Percentiles rank a stretch among this genome's conserved stretches.
Conservation (phyloP, 129 eudicot species). For the Gnaphalium uliginosum region DNA sequence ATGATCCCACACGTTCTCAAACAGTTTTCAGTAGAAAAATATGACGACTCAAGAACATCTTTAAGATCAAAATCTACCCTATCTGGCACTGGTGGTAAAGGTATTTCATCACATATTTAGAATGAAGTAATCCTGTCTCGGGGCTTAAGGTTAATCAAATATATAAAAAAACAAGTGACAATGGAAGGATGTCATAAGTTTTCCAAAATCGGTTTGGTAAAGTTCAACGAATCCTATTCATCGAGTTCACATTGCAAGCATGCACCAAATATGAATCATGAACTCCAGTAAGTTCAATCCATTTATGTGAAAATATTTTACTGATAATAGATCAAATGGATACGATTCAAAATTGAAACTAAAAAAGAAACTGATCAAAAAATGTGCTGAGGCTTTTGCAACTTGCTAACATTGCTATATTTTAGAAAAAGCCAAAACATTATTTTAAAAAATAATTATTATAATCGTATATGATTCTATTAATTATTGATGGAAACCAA, state of each 20-base stretch:
- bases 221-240: conserved; percentile 88
- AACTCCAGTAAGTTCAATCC: conserved; percentile 55
- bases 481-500: no score
- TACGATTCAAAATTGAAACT: no score
- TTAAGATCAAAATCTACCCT: conserved; percentile 85
- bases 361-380: no score
- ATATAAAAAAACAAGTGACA: conserved; percentile 1
- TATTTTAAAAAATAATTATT: no score
- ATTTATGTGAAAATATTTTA: background rate
- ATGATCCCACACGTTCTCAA: background rate
- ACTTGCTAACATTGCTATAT: no score
- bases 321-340: no score
- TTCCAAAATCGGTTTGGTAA: conserved; percentile 75
- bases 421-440: no score
- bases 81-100: conserved; percentile 85
- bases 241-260: conserved; percentile 83
- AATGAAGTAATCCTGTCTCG: no score
- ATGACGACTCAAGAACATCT: conserved; percentile 74
- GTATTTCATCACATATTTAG: no score
- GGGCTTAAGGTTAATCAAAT: background rate
- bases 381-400: no score
- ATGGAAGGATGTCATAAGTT: conserved; percentile 43
- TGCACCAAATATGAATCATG: conserved; percentile 99
- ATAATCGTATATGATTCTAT: no score
- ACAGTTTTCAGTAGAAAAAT: conserved; percentile 70